phyloP scores from a whole-genome alignment of 352 stramenopile species.

The Pythium myriotylum region DNA sequence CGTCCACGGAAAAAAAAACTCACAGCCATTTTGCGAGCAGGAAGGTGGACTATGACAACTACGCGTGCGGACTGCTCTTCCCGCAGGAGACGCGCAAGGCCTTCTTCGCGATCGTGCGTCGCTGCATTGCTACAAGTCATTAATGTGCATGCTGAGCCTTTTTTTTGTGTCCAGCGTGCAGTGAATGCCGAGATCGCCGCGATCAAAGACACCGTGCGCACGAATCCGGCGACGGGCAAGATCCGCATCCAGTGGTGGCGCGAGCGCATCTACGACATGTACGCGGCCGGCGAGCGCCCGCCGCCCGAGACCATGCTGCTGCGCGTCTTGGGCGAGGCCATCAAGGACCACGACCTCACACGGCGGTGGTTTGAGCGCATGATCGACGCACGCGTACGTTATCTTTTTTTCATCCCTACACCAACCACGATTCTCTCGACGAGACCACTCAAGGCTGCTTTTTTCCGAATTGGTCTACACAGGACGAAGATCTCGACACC shows the following conservation, averaged over 20 bases:
- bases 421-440: too few relatives aligned
- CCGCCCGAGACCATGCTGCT: slow-evolving; percentile 67
- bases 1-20: too few relatives aligned
- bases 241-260: slow-evolving; percentile 94
- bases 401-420: background rate
- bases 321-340: slow-evolving; percentile 58
- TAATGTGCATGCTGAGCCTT: too few relatives aligned
- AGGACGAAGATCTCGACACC: slow-evolving; percentile 86
- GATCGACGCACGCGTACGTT: slow-evolving; percentile 76
- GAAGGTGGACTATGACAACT: slow-evolving; percentile 87
- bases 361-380: slow-evolving; percentile 91
- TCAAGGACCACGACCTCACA: slow-evolving; percentile 80
- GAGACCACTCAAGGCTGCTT: too few relatives aligned
- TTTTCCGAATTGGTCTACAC: too few relatives aligned
- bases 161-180: too few relatives aligned
- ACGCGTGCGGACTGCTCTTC: slow-evolving; percentile 72
- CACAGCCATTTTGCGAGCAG: too few relatives aligned
- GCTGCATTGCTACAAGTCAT: background rate
- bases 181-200: slow-evolving; percentile 91
- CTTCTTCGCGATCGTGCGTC: slow-evolving; percentile 87
- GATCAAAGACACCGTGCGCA: slow-evolving; percentile 89
- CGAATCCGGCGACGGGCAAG: slow-evolving; percentile 83
- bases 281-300: slow-evolving; percentile 28
- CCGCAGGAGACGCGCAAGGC: slow-evolving; percentile 59
- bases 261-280: slow-evolving; percentile 79